These are phyloP conservation scores for Ogataea methylovora DNA, from an alignment of 805 yeast species.

Conservation along the genomic window DNA sequence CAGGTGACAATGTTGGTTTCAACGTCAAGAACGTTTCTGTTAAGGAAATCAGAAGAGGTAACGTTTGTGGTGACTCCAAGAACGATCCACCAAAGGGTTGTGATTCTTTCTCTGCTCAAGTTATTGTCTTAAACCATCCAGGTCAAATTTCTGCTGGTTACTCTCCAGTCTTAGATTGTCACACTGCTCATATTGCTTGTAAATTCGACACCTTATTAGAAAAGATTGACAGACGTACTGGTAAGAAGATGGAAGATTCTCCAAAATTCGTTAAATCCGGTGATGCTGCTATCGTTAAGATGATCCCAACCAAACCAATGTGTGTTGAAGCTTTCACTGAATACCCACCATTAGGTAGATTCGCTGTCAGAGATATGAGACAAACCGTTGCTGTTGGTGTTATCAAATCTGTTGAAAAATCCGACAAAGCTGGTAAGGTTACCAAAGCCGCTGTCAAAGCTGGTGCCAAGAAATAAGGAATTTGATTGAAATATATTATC, in stretches of 20 bases:
- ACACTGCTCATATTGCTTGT: conserved; percentile 92
- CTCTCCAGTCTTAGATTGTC: conserved; percentile 88
- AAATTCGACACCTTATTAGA: conserved; percentile 64
- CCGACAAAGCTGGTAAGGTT: conserved; percentile 84
- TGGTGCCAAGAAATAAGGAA: conserved; percentile 52
- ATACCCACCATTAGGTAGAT: conserved; percentile 96
- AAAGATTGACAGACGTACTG: conserved; percentile 90
- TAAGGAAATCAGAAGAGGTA: conserved; percentile 88
- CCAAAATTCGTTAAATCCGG: conserved; percentile 95
- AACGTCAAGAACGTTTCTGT: conserved; percentile 87
- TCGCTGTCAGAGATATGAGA: conserved; percentile 99
- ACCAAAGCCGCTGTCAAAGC: conserved; percentile 94
- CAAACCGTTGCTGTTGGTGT: conserved; percentile 99
- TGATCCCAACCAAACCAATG: conserved; percentile 85
- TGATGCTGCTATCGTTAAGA: conserved; percentile 90
- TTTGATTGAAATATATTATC: conserved; percentile 4
- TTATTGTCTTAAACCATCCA: conserved; percentile 84
- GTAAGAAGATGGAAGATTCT: conserved; percentile 80
- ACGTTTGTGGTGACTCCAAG: conserved; percentile 87
- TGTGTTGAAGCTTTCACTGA: conserved; percentile 93
- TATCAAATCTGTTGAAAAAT: conserved; percentile 89
- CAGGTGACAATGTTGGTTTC: conserved; percentile 91
- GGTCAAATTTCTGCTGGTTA: conserved; percentile 89
- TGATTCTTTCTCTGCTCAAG: conserved; percentile 74
- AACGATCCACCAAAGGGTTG: conserved; percentile 80